A percentile compares a stretch with the other conserved stretches of the same genome.
Conservation (phyloP, 495 filamentous ascomycete species). For the Parmelia sp. region DNA sequence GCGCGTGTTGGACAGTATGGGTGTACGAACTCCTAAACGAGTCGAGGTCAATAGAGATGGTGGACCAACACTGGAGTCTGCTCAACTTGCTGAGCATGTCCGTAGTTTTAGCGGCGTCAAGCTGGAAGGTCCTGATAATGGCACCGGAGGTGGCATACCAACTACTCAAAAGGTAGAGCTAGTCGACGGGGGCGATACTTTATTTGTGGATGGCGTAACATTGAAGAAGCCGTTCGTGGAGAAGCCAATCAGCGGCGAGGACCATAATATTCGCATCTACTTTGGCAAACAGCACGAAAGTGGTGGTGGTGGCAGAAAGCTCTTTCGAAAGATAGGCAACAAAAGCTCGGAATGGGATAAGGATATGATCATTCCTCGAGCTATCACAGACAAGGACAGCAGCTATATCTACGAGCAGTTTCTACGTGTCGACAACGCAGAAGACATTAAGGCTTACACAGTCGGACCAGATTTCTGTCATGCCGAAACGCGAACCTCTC, state of each 20-base stretch:
- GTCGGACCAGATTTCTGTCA: slow-evolving; percentile 92
- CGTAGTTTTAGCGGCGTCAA: slow-evolving; percentile 71
- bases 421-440: slow-evolving; percentile 87
- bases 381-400: slow-evolving; percentile 65
- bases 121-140: slow-evolving; percentile 68
- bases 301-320: slow-evolving; percentile 80
- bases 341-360: slow-evolving; percentile 93
- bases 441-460: slow-evolving; percentile 98
- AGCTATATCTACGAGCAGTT: slow-evolving; percentile 98
- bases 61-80: slow-evolving; percentile 68
- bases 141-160: slow-evolving; percentile 55
- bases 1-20: slow-evolving; percentile 76
- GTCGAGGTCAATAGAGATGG: slow-evolving; percentile 95
- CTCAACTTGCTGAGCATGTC: slow-evolving; percentile 71
- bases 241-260: slow-evolving; percentile 95
- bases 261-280: slow-evolving; percentile 98
- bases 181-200: slow-evolving; percentile 76
- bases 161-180: slow-evolving; percentile 64
- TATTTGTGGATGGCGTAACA: slow-evolving; percentile 75
- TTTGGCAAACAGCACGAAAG: slow-evolving; percentile 67
- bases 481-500: slow-evolving; percentile 92
- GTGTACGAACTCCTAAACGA: slow-evolving; percentile 79
- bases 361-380: slow-evolving; percentile 65
- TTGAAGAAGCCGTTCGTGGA: slow-evolving; percentile 95
- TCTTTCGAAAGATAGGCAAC: slow-evolving; percentile 96